Base-by-base conservation (phyloP, 345 rosid genomes). In the Carallia pectinifolia region DNA sequence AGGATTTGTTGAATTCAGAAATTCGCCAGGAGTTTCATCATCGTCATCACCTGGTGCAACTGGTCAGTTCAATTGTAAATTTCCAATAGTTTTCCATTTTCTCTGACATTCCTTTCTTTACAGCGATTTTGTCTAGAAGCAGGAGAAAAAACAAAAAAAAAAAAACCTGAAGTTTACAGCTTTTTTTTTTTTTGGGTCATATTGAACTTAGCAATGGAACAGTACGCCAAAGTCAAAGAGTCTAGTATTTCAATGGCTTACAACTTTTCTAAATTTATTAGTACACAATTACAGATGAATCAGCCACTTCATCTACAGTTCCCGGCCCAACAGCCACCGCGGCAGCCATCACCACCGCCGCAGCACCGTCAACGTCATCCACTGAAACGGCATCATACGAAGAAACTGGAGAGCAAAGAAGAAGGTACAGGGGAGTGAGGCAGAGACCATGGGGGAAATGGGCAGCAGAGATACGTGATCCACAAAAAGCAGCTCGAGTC, bases 371-470 rank as follows among this genome's bases (percentile, higher is more conserved):
- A 4, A 1, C 65, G 13, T 71, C 67, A 16, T 66, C 76, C 18
- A 12, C 70, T 1, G 79, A 62, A 55, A 65, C 75, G 13, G 73
- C 60, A 2, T 52, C 82, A 10, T 0, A 19, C 27, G 87, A 75
- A 55, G 90, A 80, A 65, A 52, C 65, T 29, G 84, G 81, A 7
- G 92, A 86, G 75, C 79, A 77, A 16, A 82, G 81, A 17, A 84
- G 87, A 67, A 84, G 82, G 78, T 90, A 89, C 77, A 87, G 98
- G 72, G 98, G 96, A 65, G 93, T 90, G 50, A 71, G 98, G 76
- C 95, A 90, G 77, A 84, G 97, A 61, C 98, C 96, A 0, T 88
- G 98, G 96, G 96, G 96, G 0, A 88, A 88, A 70, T 92, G 98
- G 98, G 98, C 95, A 0, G 96, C 98, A 0, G 98, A 92, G 82